Conservation (phyloP, 768 basidiomycete species). For the Daedalea quercina region DNA sequence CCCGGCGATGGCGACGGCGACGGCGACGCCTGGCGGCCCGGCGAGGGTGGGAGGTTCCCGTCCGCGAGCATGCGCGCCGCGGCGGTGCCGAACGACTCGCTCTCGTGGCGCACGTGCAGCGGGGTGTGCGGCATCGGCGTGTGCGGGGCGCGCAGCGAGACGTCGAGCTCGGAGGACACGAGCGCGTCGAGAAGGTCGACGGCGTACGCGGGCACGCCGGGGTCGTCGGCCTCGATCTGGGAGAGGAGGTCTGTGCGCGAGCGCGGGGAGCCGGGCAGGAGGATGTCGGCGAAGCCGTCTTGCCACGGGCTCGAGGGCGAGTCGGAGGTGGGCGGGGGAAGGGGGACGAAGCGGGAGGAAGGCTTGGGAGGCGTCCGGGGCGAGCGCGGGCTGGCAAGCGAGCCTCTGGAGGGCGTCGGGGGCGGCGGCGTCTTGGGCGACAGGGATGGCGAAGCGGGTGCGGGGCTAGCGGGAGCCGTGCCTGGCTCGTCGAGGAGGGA, state of each 20-base stretch:
- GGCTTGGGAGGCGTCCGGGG: not conserved
- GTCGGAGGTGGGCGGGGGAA: not conserved
- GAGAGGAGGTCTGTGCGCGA: slow-evolving; percentile 32
- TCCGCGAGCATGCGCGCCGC: not conserved
- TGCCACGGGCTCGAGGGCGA: not conserved
- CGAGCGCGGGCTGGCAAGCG: not conserved
- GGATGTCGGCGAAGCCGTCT: slow-evolving; percentile 4
- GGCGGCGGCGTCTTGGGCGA: not conserved
- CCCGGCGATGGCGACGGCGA: not conserved
- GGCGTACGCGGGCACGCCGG: slow-evolving; percentile 36
- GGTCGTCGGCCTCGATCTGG: slow-evolving; percentile 23
- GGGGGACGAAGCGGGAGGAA: not conserved
- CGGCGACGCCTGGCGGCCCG: too few relatives aligned
- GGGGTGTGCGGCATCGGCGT: not conserved
- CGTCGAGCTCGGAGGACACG: slow-evolving; percentile 4
- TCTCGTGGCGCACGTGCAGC: not conserved
- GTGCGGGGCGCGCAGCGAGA: slow-evolving; percentile 2
- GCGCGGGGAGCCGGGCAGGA: slow-evolving; percentile 16
- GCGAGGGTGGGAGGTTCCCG: not conserved
- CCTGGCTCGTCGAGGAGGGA: not conserved
- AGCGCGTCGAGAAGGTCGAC: slow-evolving; percentile 37
- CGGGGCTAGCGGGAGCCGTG: not conserved
- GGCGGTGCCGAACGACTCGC: not conserved
- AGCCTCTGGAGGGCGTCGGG: not conserved
- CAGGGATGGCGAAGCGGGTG: not conserved